A percentile compares a stretch with the other conserved stretches of the same genome.
Conservation (phyloP, 75 land plant species). For the Isoetes taiwanensis region DNA sequence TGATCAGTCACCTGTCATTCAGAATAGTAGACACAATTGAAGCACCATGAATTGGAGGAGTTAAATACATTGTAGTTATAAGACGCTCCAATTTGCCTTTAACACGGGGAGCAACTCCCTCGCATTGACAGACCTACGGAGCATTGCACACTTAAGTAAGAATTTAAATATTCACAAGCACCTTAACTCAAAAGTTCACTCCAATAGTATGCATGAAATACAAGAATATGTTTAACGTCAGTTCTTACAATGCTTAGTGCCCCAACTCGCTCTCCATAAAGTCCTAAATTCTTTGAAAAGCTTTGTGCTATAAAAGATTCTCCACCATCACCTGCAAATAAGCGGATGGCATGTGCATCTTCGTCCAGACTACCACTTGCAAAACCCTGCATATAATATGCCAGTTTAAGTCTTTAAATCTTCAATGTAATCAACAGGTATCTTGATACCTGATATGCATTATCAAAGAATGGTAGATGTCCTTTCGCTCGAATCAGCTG, state of each 20-base stretch:
- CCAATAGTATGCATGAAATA: no score
- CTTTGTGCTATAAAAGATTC: constrained; percentile 89
- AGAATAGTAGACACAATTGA: constrained; percentile 82
- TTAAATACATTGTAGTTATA: constrained; percentile 94
- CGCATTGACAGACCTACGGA: constrained; percentile 50
- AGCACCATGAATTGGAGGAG: constrained; percentile 93
- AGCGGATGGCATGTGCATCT: constrained; percentile 84
- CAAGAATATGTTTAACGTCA: no score
- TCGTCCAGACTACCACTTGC: constrained; percentile 93
- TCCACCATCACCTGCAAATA: constrained; percentile 94
- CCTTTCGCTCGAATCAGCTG: constrained; percentile 59
- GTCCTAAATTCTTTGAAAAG: constrained; percentile 96
- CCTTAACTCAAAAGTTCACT: no score
- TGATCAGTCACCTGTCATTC: constrained; percentile 45
- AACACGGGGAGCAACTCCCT: constrained; percentile 66
- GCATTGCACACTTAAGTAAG: no score
- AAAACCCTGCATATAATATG: constrained; percentile 52
- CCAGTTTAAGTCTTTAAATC: neutral
- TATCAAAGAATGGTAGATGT: constrained; percentile 92
- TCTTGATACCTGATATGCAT: constrained; percentile 68
- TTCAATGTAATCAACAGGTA: no score
- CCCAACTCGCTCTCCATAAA: constrained; percentile 98
- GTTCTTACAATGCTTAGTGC: constrained; percentile 92
- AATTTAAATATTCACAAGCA: no score
- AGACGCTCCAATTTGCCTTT: constrained; percentile 94